These are phyloP conservation scores for Sesbania bispinosa DNA, from an alignment of 306 rosid species.

Conservation along the genomic window DNA sequence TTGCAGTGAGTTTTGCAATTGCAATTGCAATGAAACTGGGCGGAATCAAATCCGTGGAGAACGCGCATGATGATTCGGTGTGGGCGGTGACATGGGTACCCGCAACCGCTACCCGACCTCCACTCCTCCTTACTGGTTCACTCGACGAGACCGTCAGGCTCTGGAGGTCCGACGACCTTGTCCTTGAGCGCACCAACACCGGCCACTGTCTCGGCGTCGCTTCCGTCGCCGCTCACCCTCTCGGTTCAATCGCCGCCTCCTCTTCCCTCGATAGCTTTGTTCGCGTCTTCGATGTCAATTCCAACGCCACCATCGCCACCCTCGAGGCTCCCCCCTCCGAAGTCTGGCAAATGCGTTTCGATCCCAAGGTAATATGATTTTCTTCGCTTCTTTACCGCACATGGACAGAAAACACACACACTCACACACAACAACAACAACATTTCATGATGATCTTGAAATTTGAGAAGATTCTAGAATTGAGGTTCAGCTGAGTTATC, in stretches of 20 bases:
- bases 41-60: slow-evolving; percentile 77
- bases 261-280: slow-evolving; percentile 96
- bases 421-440: no score
- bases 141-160: slow-evolving; percentile 92
- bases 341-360: slow-evolving; percentile 96
- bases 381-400: background rate
- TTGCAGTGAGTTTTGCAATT: background rate
- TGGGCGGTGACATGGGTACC: slow-evolving; percentile 97
- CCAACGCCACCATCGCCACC: slow-evolving; percentile 82
- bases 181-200: slow-evolving; percentile 66
- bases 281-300: slow-evolving; percentile 81
- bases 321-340: slow-evolving; percentile 98
- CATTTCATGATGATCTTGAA: no score
- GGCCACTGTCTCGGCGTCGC: slow-evolving; percentile 98
- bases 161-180: slow-evolving; percentile 85
- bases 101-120: slow-evolving; percentile 62
- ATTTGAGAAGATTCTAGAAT: background rate
- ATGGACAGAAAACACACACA: background rate
- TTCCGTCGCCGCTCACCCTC: slow-evolving; percentile 91
- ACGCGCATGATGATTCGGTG: slow-evolving; percentile 89
- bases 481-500: background rate
- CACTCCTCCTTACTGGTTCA: slow-evolving; percentile 84
- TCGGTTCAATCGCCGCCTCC: slow-evolving; percentile 81
- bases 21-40: slow-evolving; percentile 66
- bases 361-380: slow-evolving; percentile 57